Evolutionary conservation across 129 eudicot species (phyloP).

Genomic region (Arctium lappa): DNA sequence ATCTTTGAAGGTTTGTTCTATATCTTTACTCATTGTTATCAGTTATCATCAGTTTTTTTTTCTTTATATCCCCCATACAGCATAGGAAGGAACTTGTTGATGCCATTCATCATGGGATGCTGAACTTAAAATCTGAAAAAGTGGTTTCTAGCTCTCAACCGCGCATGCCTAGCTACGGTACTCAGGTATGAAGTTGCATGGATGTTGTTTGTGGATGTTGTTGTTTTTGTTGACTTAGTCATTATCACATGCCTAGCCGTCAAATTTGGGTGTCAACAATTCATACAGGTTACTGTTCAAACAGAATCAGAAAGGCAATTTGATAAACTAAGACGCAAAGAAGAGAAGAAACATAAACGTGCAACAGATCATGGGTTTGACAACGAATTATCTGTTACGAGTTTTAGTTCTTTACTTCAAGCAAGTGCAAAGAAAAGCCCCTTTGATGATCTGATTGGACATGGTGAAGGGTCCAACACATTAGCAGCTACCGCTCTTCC

Average conservation of each 20-base stretch:
- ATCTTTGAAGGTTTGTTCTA: slow-evolving; percentile 1
- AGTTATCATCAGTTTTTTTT: slow-evolving; percentile 6
- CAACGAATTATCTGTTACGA: slow-evolving; percentile 50
- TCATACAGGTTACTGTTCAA: slow-evolving; percentile 87
- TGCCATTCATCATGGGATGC: slow-evolving; percentile 76
- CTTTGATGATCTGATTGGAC: slow-evolving; percentile 84
- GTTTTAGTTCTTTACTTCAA: slow-evolving; percentile 79
- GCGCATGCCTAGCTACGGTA: slow-evolving; percentile 93
- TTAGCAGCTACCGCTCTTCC: slow-evolving; percentile 80
- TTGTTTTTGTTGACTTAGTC: not conserved
- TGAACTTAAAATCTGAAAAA: slow-evolving; percentile 72
- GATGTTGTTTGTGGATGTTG: not conserved
- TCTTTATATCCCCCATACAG: slow-evolving; percentile 33
- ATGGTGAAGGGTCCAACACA: slow-evolving; percentile 60
- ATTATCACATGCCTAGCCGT: slow-evolving; percentile 15
- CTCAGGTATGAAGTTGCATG: slow-evolving; percentile 57
- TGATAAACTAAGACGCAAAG: slow-evolving; percentile 97
- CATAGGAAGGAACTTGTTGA: slow-evolving; percentile 93
- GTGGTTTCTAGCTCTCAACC: slow-evolving; percentile 52
- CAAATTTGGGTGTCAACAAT: not conserved
- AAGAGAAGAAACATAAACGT: slow-evolving; percentile 84
- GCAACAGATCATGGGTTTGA: slow-evolving; percentile 76
- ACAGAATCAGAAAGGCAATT: slow-evolving; percentile 81
- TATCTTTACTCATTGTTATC: slow-evolving; percentile 8
- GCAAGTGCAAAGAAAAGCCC: slow-evolving; percentile 87